phyloP scores from a whole-genome alignment of 768 basidiomycete genomes.

The Boletus reticuloceps region DNA sequence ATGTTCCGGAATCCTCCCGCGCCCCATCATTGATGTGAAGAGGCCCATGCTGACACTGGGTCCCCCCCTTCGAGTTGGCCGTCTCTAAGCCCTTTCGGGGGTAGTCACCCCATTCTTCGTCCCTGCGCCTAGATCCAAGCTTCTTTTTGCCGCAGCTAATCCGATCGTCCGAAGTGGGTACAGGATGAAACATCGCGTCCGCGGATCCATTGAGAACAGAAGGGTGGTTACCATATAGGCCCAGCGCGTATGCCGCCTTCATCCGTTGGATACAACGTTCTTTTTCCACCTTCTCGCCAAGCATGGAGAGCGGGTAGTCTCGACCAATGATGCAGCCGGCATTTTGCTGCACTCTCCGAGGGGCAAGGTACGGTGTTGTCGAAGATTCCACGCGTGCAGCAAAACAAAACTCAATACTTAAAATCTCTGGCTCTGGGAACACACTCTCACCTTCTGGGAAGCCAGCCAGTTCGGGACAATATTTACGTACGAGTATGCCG shows the following conservation, averaged over 20 bases:
- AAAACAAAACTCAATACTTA: constrained; percentile 21
- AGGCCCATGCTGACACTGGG: not conserved
- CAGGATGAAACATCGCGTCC: constrained; percentile 21
- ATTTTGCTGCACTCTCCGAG: not conserved
- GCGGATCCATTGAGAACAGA: constrained; percentile 24
- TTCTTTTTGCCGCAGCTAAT: constrained; percentile 21
- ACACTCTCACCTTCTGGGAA: constrained; percentile 25
- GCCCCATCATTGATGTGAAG: constrained; percentile 12
- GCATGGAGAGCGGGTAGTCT: constrained; percentile 8
- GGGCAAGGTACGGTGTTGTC: not conserved
- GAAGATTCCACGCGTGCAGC: not conserved
- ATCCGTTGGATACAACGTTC: constrained; percentile 9
- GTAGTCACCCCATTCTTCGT: constrained; percentile 7
- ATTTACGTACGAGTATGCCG: constrained; percentile 25
- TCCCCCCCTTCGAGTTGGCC: not conserved
- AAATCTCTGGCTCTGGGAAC: constrained; percentile 11
- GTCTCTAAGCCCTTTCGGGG: constrained; percentile 14
- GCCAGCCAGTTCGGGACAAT: constrained; percentile 8
- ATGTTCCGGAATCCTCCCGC: constrained; percentile 19
- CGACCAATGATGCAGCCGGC: constrained; percentile 7
- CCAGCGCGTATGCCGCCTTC: constrained; percentile 4
- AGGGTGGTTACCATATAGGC: constrained; percentile 19
- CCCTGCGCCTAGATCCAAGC: constrained; percentile 17
- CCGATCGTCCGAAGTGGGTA: constrained; percentile 18
- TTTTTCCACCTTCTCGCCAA: constrained; percentile 15